These are phyloP conservation scores for Backusella tarrabulga DNA, from an alignment of 192 early-diverging fungal genomes.

Conservation along the genomic window DNA sequence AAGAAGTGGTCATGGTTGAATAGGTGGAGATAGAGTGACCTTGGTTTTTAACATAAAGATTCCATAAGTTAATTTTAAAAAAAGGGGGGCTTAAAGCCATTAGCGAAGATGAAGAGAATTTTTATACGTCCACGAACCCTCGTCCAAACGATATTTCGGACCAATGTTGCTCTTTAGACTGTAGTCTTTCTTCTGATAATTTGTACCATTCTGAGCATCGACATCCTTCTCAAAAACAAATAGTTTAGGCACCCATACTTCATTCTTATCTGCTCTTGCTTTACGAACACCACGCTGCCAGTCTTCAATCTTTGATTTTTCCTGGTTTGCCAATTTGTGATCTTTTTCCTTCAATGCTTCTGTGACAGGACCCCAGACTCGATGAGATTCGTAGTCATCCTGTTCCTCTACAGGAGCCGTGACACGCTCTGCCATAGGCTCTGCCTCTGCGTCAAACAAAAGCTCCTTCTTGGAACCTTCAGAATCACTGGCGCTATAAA, in stretches of 20 bases:
- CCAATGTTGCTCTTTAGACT: neutral
- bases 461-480: slow-evolving; percentile 43
- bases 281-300: slow-evolving; percentile 59
- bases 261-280: slow-evolving; percentile 52
- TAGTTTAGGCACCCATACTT: slow-evolving; percentile 32
- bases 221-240: slow-evolving; percentile 30
- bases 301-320: slow-evolving; percentile 72
- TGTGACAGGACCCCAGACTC: slow-evolving; percentile 67
- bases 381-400: slow-evolving; percentile 62
- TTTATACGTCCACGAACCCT: slow-evolving; percentile 30
- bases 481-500: slow-evolving; percentile 17
- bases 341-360: slow-evolving; percentile 63
- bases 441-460: slow-evolving; percentile 64
- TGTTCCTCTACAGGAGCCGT: slow-evolving; percentile 58
- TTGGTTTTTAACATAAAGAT: neutral
- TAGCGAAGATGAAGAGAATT: slow-evolving; percentile 28
- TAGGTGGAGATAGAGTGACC: too few species aligned
- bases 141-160: slow-evolving; percentile 25
- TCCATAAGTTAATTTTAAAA: neutral
- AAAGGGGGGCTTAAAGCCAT: neutral
- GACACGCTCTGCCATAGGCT: slow-evolving; percentile 56
- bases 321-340: slow-evolving; percentile 59
- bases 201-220: neutral
- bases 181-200: slow-evolving; percentile 11
- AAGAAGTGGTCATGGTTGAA: too few species aligned